A percentile compares a stretch with the other conserved stretches of the same genome.
Conservation (phyloP, 768 basidiomycete genomes). For the Leccinum obscurum region DNA sequence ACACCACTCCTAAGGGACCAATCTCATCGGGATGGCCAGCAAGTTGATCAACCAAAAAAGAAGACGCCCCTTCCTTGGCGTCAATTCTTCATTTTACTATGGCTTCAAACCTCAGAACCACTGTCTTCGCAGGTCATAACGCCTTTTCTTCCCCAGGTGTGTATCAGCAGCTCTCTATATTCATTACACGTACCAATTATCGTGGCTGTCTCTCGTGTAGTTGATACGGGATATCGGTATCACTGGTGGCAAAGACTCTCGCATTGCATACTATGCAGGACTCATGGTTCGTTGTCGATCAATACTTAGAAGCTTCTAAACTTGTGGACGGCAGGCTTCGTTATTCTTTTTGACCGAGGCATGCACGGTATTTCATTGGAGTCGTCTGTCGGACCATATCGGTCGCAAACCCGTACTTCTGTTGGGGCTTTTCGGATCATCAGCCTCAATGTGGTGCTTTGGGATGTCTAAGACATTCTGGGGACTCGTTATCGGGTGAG, state of each 20-base stretch:
- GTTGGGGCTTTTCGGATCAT: slow-evolving; percentile 44
- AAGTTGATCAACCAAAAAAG: slow-evolving; percentile 24
- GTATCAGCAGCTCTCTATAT: slow-evolving; percentile 15
- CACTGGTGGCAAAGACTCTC: slow-evolving; percentile 45
- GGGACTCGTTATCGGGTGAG: slow-evolving; percentile 41
- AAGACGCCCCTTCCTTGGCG: slow-evolving; percentile 64
- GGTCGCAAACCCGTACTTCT: slow-evolving; percentile 52
- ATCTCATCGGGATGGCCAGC: slow-evolving; percentile 7
- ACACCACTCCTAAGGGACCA: slow-evolving; percentile 49
- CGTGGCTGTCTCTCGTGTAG: slow-evolving; percentile 7
- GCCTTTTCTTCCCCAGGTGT: slow-evolving; percentile 66
- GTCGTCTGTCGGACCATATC: slow-evolving; percentile 48
- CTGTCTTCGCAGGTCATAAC: slow-evolving; percentile 72
- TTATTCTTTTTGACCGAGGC: slow-evolving; percentile 52
- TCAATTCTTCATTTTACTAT: slow-evolving; percentile 66
- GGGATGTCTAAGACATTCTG: slow-evolving; percentile 49
- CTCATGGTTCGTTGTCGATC: slow-evolving; percentile 39
- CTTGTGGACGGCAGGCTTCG: slow-evolving; percentile 37
- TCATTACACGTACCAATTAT: background rate
- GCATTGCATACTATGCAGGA: slow-evolving; percentile 49
- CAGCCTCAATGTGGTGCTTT: slow-evolving; percentile 47
- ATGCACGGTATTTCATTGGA: slow-evolving; percentile 48
- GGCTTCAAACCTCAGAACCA: slow-evolving; percentile 75
- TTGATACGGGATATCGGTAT: slow-evolving; percentile 35
- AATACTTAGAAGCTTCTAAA: background rate